Conservation (phyloP, 225 moss, liverwort and hornwort genomes). For the Straminergon stramineum region DNA sequence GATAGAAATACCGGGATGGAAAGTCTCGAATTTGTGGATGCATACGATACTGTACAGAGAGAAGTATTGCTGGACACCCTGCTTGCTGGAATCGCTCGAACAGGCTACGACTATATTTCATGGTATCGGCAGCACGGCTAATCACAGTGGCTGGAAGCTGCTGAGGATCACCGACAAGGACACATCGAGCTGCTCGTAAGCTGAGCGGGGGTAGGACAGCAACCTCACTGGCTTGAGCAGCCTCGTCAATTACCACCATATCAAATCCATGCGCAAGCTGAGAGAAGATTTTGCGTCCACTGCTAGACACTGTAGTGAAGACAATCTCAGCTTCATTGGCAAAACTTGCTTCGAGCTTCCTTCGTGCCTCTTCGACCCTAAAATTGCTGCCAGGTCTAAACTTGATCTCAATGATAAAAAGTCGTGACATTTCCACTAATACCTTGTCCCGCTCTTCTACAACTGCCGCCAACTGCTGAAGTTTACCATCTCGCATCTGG, state of each 20-base stretch:
- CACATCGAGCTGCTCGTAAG: constrained; percentile 90
- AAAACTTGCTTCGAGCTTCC: constrained; percentile 98
- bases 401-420: constrained; percentile 78
- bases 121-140: constrained; percentile 93
- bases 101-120: constrained; percentile 96
- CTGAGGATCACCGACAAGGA: constrained; percentile 98
- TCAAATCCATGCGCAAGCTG: constrained; percentile 99
- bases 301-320: constrained; percentile 96
- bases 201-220: constrained; percentile 95
- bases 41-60: constrained; percentile 98
- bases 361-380: constrained; percentile 74
- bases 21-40: constrained; percentile 97
- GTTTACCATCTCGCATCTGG: constrained; percentile 79
- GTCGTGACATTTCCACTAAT: constrained; percentile 89
- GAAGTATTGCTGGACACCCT: constrained; percentile 95
- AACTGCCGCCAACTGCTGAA: constrained; percentile 89
- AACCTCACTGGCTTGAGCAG: constrained; percentile 99
- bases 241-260: constrained; percentile 99
- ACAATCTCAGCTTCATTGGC: constrained; percentile 99
- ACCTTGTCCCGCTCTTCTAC: constrained; percentile 96
- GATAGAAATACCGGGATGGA: constrained; percentile 90
- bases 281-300: constrained; percentile 87
- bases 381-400: constrained; percentile 70
- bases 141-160: constrained; percentile 98
- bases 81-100: constrained; percentile 99